These are phyloP conservation scores for Cairneyella variabilis DNA, from an alignment of 495 filamentous ascomycete species.

Conservation along the genomic window DNA sequence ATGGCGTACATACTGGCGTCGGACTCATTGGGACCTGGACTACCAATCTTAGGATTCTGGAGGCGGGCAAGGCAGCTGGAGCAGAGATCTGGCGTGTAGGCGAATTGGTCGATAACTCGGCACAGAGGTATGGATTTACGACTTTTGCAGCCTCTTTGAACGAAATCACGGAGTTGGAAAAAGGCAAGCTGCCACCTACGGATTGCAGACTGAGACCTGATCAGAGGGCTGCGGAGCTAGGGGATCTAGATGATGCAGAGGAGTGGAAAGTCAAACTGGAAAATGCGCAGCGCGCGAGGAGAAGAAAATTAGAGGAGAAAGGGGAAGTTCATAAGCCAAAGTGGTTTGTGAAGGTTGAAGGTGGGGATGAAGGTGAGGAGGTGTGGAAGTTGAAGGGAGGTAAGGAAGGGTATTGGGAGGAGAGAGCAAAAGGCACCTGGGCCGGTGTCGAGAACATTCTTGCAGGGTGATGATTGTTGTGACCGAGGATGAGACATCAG, in stretches of 20 bases:
- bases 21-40: constrained; percentile 85
- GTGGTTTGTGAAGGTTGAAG: constrained; percentile 72
- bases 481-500: no score
- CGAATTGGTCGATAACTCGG: constrained; percentile 66
- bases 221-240: constrained; percentile 80
- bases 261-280: constrained; percentile 77
- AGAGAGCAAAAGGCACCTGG: constrained; percentile 67
- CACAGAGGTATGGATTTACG: constrained; percentile 81
- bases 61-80: constrained; percentile 49
- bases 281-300: constrained; percentile 73
- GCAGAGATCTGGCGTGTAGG: constrained; percentile 75
- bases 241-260: constrained; percentile 81
- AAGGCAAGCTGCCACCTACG: constrained; percentile 66
- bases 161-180: constrained; percentile 79
- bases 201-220: constrained; percentile 86
- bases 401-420: constrained; percentile 90
- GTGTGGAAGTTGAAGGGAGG: constrained; percentile 74
- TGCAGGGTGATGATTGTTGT: no score
- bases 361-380: constrained; percentile 33
- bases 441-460: constrained; percentile 70
- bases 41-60: constrained; percentile 55
- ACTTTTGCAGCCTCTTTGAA: constrained; percentile 83
- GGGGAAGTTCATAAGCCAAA: constrained; percentile 67
- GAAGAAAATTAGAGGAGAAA: constrained; percentile 68
- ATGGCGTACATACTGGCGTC: constrained; percentile 56